Base-by-base conservation (phyloP, 2,329 filamentous ascomycete genomes). In the Clarireedia hainanense region DNA sequence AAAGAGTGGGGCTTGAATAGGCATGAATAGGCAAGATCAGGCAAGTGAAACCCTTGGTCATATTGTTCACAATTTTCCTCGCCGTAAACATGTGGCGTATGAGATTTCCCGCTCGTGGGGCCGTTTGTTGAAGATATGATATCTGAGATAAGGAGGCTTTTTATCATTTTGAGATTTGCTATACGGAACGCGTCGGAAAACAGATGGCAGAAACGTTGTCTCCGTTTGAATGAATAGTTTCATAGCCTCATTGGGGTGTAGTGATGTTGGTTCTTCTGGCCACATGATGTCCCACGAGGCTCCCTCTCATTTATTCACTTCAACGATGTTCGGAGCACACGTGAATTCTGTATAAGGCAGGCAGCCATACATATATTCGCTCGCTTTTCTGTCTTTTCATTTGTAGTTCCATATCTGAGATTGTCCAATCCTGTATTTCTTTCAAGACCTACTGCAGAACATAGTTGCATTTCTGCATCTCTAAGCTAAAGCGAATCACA, bases 361-460 rank as follows among this genome's bases (percentile, higher is more conserved):
- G 46, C 45, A 54, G 2, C 52, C 23, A 36, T 50, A 50, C 52
- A 55, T 55, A 55, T 17, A 55, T 14, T n/a, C 14, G 12, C 24
- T 15, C 12, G 34, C 10, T 36, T 40, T 42, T 50, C 34, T 24
- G 27, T 27, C 26, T 14, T 43, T 24, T 24, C 15, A 50, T 20
- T 34, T 37, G n/a, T 42, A 17, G 39, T 7, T 20, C 39, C 5
- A 6, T 17, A 17, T 20, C 39, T 42, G n/a, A 42, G 20, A 17
- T 20, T n/a, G 17, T 27, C 34, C 36, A 42, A 49, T 54, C 26
- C n/a, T 24, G 23, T 40, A 23, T 40, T 34, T 48, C 2, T 5
- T 12, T 12, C n/a, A 23, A 9, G 30, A 2, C 1, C n/a, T n/a
- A 34, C 30, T 17, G 39, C 39, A 42, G 20, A 42, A 42, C 20